Evolutionary conservation across 108 stramenopile species (phyloP).

Genomic region (Schizochytrium sp.): DNA sequence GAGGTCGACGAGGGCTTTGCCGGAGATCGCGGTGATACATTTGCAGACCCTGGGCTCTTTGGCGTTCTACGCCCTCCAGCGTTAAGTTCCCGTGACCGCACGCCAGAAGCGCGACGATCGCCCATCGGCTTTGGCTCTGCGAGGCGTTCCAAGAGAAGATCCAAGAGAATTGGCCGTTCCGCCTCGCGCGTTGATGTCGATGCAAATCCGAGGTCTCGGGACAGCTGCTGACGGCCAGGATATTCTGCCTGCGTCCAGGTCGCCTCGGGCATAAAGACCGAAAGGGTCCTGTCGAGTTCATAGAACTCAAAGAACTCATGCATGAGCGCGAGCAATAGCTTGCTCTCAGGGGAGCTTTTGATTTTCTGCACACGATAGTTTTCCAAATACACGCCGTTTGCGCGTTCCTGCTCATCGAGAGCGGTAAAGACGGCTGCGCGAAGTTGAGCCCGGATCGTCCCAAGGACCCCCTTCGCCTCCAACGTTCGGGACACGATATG

Average conservation of each 20-base stretch:
- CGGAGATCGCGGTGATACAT: not conserved
- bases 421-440: not conserved
- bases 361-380: not conserved
- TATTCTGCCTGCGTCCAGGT: not conserved
- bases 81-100: not conserved
- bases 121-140: not conserved
- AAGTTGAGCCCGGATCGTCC: not conserved
- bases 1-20: not conserved
- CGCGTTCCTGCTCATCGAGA: not conserved
- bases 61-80: not conserved
- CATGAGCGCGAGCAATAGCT: not conserved
- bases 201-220: not conserved
- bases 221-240: not conserved
- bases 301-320: constrained; percentile 18
- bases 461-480: constrained; percentile 11
- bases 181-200: not conserved
- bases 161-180: not conserved
- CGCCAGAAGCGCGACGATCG: no score
- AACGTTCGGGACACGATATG: not conserved
- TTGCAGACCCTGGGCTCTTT: not conserved
- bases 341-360: not conserved
- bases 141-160: not conserved
- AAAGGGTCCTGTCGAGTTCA: not conserved
- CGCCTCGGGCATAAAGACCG: constrained; percentile 14
- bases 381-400: not conserved